These are phyloP conservation scores for Verticillium nonalfalfae DNA, from an alignment of 2,329 filamentous ascomycete species.

Conservation along the genomic window DNA sequence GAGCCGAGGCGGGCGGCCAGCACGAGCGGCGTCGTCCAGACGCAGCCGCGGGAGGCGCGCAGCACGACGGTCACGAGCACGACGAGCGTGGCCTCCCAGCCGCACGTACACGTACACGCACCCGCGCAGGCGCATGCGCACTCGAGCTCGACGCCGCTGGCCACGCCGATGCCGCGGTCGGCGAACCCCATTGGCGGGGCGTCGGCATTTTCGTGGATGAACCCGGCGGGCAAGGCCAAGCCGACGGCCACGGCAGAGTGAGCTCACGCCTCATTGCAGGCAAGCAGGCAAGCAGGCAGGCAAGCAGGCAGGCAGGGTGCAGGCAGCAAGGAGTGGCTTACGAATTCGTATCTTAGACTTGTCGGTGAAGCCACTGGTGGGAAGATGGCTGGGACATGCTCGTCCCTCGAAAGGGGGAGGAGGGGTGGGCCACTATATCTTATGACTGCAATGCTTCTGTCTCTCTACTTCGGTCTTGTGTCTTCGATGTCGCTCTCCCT, in stretches of 20 bases:
- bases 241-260: slow-evolving; percentile 16
- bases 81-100: slow-evolving; percentile 22
- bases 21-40: slow-evolving; percentile 17
- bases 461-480: not conserved
- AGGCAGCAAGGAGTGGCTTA: too few relatives aligned
- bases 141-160: slow-evolving; percentile 19
- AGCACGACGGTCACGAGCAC: slow-evolving; percentile 3
- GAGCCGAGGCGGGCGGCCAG: slow-evolving; percentile 44
- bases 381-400: not conserved
- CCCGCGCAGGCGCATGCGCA: too few relatives aligned
- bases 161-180: slow-evolving; percentile 40
- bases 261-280: not conserved
- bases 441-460: not conserved
- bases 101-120: too few relatives aligned
- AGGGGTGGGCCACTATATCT: not conserved
- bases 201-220: slow-evolving; percentile 92
- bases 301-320: not conserved
- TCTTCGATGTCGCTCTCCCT: not conserved
- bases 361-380: not conserved
- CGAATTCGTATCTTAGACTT: too few relatives aligned
- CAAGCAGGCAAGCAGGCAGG: too few relatives aligned
- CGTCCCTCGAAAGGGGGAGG: not conserved
- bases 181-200: slow-evolving; percentile 87
- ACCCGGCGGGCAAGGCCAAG: slow-evolving; percentile 40
- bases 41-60: slow-evolving; percentile 9